Evolutionary conservation across 306 rosid genomes (phyloP).

Genomic region (Macrotyloma uniflorum): DNA sequence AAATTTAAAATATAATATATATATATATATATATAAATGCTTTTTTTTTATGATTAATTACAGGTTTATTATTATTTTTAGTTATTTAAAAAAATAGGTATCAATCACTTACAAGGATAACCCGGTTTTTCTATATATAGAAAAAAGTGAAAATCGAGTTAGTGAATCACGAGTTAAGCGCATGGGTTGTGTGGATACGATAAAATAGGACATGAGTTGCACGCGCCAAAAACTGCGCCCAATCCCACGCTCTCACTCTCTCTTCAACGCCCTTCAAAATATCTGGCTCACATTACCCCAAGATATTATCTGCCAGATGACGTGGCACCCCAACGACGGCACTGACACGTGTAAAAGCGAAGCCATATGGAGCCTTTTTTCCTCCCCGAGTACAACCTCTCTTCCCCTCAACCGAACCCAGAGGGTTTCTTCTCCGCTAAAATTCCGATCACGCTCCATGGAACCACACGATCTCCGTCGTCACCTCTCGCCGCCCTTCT

Average conservation of each 20-base stretch:
- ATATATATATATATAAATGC: too few species aligned
- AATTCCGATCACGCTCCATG: constrained; percentile 46
- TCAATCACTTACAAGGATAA: too few species aligned
- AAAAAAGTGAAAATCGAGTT: background rate
- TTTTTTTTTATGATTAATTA: too few species aligned
- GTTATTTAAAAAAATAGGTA: too few species aligned
- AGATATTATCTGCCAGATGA: constrained; percentile 71
- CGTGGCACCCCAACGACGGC: constrained; percentile 46
- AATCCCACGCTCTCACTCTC: background rate
- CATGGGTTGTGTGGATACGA: background rate
- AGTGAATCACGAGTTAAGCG: background rate
- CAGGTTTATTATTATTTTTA: too few species aligned
- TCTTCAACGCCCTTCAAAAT: constrained; percentile 45
- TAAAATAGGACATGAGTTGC: constrained; percentile 20
- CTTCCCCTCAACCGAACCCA: background rate
- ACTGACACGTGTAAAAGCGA: constrained; percentile 86
- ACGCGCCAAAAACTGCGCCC: constrained; percentile 40
- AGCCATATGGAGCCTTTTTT: constrained; percentile 73
- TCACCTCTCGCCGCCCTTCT: constrained; percentile 32
- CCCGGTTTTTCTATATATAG: background rate
- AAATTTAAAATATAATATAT: too few species aligned
- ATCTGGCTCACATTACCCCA: constrained; percentile 63
- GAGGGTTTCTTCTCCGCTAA: constrained; percentile 46
- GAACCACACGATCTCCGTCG: constrained; percentile 41
- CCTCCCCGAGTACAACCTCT: constrained; percentile 25